A percentile compares a stretch with the other conserved stretches of the same genome.
Evolutionary conservation across 1,284 basidiomycete genomes (phyloP).

Genomic region (Cystobasidium sp.): DNA sequence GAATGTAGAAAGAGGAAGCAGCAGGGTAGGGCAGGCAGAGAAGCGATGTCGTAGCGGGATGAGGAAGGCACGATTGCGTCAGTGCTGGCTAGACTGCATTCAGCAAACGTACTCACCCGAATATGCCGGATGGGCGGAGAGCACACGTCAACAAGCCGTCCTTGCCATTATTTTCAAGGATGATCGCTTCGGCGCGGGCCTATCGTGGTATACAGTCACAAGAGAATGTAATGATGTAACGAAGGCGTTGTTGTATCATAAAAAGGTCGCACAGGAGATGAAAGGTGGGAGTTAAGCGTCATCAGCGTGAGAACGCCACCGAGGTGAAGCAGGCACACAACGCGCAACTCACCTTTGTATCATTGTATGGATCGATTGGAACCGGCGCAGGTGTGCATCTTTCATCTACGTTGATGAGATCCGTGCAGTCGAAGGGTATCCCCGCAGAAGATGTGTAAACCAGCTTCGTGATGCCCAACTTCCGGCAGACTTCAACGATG

Average conservation of each 20-base stretch:
- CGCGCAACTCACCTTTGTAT: constrained; percentile 69
- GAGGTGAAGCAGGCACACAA: not conserved
- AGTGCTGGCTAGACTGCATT: not conserved
- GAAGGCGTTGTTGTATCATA: not conserved
- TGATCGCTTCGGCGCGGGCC: constrained; percentile 80
- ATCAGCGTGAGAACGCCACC: not conserved
- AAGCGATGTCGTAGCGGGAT: not conserved
- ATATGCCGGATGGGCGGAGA: constrained; percentile 92
- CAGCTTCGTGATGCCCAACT: constrained; percentile 74
- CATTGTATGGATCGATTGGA: constrained; percentile 89
- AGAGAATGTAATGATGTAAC: no score
- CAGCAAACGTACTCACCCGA: constrained; percentile 68
- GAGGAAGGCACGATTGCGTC: not conserved
- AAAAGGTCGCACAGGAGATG: not conserved
- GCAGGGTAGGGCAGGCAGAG: not conserved
- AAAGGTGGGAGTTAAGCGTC: constrained; percentile 1
- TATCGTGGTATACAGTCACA: constrained; percentile 29
- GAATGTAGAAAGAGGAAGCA: not conserved
- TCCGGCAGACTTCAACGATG: constrained; percentile 78
- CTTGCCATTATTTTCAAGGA: constrained; percentile 83
- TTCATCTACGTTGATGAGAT: constrained; percentile 88
- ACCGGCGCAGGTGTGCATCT: constrained; percentile 75
- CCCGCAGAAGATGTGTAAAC: constrained; percentile 95
- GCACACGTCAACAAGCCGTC: constrained; percentile 85
- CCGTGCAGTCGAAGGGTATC: constrained; percentile 83